Evolutionary conservation across 2,329 filamentous ascomycete genomes (phyloP), one percentile per base, ranked within the genome.

Genomic region (Stagonosporopsis chrysanthemi): DNA sequence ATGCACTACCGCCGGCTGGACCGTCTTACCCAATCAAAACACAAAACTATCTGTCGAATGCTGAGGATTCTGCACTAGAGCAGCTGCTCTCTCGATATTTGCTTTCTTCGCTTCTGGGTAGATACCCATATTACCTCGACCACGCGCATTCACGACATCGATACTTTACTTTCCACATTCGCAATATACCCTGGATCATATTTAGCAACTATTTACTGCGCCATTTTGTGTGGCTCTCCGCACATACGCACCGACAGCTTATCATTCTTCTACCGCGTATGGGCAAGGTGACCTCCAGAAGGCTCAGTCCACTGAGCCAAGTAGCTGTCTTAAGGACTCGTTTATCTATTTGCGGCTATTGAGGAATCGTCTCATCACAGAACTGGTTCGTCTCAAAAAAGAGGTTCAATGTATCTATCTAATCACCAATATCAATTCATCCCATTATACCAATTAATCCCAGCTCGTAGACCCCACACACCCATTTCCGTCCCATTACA

Each of bases 131-230:
- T 7, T 35, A 23, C 6, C 19, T 22, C 9, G 33, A 12, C 29
- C 53, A 52, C 11, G 42, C 48, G 22, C 40, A 53, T 26, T 17
- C 44, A 19, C 42, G 6, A 49, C 24, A 40, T 31, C 15, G 12
- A 43, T 12, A 49, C 23, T n/a, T 24, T 14, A n/a, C 14, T 47
- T 8, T 52, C 11, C 40, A 39, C 33, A 15, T 23, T n/a, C 15
- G 36, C 38, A 4, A 53, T 36, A 56, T 49, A 46, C 23, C 31
- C 26, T 23, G 28, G 36, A 2, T 38, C 15, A 22, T 29, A 24
- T 28, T 24, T n/a, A 24, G 6, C 17, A 38, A 19, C 8, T 17
- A 29, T 11, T 11, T 42, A 14, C 28, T 36, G 7, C 6, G 22
- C 11, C 6, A 42, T 24, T 22, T 40, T n/a, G 35, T 22, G 24